Conservation (phyloP, 169 alveolate species). For the Miamiensis avidus region DNA sequence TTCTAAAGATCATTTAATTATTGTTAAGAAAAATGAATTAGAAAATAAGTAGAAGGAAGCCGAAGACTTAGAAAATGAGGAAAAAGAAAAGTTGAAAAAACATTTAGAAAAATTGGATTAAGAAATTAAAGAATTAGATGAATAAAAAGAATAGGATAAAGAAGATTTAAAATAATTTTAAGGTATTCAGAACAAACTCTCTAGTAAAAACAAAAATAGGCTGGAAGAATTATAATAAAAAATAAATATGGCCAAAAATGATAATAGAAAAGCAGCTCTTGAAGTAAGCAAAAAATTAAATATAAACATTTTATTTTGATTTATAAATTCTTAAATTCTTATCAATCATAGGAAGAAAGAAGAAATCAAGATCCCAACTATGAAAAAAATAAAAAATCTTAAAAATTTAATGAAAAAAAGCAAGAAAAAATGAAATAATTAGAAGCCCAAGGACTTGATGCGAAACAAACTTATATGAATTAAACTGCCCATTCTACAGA, state of each 20-base stretch:
- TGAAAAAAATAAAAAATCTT: constrained; percentile 56
- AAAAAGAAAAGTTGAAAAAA: constrained; percentile 9
- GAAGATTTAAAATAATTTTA: background rate
- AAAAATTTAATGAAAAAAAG: constrained; percentile 45
- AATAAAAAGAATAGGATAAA: constrained; percentile 5
- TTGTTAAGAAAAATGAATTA: background rate
- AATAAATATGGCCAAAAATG: background rate
- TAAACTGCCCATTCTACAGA: constrained; percentile 28
- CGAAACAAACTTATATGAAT: constrained; percentile 56
- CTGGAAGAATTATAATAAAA: background rate
- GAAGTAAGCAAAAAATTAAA: constrained; percentile 15
- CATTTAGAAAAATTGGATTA: constrained; percentile 14
- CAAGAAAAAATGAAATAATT: constrained; percentile 24
- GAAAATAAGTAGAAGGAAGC: background rate
- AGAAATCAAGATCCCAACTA: constrained; percentile 50
- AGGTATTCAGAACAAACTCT: no score
- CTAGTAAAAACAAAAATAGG: background rate
- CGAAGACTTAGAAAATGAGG: constrained; percentile 3
- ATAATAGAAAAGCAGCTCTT: background rate
- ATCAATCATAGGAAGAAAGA: constrained; percentile 46
- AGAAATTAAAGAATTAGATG: constrained; percentile 21
- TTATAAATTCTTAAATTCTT: constrained; percentile 41
- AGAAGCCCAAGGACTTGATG: constrained; percentile 59
- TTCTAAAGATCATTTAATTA: background rate
- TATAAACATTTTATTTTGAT: background rate